A percentile compares a stretch with the other conserved stretches of the same genome.
phyloP scores from a whole-genome alignment of 1,284 basidiomycete genomes.

The Austropuccinia psidii region DNA sequence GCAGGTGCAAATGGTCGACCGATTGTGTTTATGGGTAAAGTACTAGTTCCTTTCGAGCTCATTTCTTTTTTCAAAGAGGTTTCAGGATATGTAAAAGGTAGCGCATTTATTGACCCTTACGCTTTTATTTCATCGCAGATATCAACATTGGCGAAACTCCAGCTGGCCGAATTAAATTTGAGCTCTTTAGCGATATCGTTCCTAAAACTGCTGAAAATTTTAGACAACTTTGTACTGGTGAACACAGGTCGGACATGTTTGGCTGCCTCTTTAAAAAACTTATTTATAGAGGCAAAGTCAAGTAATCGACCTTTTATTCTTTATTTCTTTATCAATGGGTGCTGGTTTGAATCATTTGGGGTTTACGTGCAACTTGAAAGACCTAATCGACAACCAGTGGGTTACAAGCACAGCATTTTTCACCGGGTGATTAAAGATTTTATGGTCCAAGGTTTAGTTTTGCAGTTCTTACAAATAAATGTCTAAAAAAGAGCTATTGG shows the following conservation, averaged over 20 bases:
- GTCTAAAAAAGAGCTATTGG: not conserved
- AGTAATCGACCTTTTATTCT: not conserved
- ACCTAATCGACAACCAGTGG: constrained; percentile 46
- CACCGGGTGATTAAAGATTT: constrained; percentile 56
- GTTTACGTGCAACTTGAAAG: too few relatives aligned
- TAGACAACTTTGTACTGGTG: constrained; percentile 74
- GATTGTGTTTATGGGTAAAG: constrained; percentile 32
- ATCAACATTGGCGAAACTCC: constrained; percentile 27
- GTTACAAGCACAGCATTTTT: constrained; percentile 58
- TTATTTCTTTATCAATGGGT: constrained; percentile 41
- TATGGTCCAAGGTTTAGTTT: constrained; percentile 41
- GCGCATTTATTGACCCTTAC: too few relatives aligned
- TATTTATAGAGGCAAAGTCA: not conserved
- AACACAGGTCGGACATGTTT: constrained; percentile 61
- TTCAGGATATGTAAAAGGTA: not conserved
- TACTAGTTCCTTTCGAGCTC: not conserved
- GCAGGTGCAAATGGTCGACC: constrained; percentile 34
- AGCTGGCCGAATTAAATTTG: constrained; percentile 28
- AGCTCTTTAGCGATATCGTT: constrained; percentile 78
- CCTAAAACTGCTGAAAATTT: constrained; percentile 86
- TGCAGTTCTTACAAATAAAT: not conserved
- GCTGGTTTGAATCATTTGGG: constrained; percentile 45
- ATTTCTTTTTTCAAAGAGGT: not conserved
- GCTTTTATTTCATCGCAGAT: not conserved
- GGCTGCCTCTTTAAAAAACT: not conserved